Base-by-base conservation (phyloP, 2,329 filamentous ascomycete species). In the Pseudofabraea citricarpa region DNA sequence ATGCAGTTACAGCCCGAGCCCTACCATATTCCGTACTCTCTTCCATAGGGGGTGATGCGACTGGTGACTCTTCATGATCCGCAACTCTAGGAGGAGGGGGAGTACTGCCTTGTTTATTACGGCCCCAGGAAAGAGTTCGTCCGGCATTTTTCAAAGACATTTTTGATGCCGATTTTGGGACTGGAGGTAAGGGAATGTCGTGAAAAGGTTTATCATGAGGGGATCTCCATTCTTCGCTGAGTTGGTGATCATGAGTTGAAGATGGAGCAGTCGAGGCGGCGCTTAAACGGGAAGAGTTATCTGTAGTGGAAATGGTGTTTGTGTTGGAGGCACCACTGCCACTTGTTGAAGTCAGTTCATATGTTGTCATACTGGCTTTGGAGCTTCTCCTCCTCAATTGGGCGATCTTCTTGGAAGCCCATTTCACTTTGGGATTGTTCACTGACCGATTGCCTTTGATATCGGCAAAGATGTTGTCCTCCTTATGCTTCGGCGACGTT, bases 301-400 rank as follows among this genome's bases (percentile, higher is more conserved):
- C 60, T 33, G 59, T 56, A 3, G 58, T 61, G 18, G 60, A 62
- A 37, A 55, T 50, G 26, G 58, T 61, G 48, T 60, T 62, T 26
- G 57, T 58, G 43, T 63, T 60, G 3, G 61, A 63, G 32, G 55
- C 55, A 46, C 58, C 59, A 57, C 61, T 63, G 43, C 57, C 57
- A 53, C 60, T 63, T 55, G 44, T 52, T 18, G 45, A 35, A 36
- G 45, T 56, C 43, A 55, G 52, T 45, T 43, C 7, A 7, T 26
- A n/a, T 24, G n/a, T 26, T 9, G 20, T 15, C n/a, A 18, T 13
- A 3, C 21, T 27, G 6, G n/a, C 40, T 19, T 10, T 36, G 13
- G 37, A 36, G 31, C 36, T 21, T 23, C 26, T 20, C 24, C 13
- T 20, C 24, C 41, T 31, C 29, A 43, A 26, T 16, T 26, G 21